Evolutionary conservation across 495 filamentous ascomycete genomes (phyloP), one percentile per base, ranked within the genome.

Genomic region (Penicillium cinerascens): DNA sequence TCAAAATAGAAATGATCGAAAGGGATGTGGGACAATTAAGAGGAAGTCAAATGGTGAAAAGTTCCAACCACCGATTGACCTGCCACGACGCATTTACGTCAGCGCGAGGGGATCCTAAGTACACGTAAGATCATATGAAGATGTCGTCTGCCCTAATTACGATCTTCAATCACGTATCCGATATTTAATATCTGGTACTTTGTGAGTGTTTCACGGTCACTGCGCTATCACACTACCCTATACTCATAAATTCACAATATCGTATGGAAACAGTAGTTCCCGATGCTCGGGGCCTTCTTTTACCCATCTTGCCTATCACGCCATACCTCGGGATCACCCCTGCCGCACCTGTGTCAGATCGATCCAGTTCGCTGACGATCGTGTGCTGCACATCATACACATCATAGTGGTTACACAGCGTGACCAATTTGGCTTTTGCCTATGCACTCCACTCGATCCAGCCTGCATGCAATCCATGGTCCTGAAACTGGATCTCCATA

Each of bases 311-410:
- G 23, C 20, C 52, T 50, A 55, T 63, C 60, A 60, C 51, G 60
- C 60, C 60, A 61, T 64, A n/a, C 51, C 58, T 58, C 58, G 58
- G 61, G 54, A 64, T 61, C 58, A 42, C 36, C 61, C 49, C 55
- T 54, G 48, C 56, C 55, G 58, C 58, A 46, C 16, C 36, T 22
- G 27, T 42, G 26, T 13, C 26, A 42, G 52, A 55, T 55, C 44
- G 52, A 55, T 50, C 49, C 44, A 26, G 35, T 53, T 57, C n/a
- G n/a, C n/a, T 25, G 45, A 48, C 27, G 53, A 64, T 58, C 59
- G 15, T 47, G 51, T 41, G 18, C 52, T 53, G 52, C 54, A 58
- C 27, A 60, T 47, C 58, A 60, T 60, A 21, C 45, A 43, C 13
- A 6, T 10, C 7, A 20, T 6, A 25, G 2, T 42, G 6, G 58